Evolutionary conservation across 352 stramenopile species (phyloP), one percentile per base, ranked within the genome.

Genomic region (Pilasporangium apinafurcum): DNA sequence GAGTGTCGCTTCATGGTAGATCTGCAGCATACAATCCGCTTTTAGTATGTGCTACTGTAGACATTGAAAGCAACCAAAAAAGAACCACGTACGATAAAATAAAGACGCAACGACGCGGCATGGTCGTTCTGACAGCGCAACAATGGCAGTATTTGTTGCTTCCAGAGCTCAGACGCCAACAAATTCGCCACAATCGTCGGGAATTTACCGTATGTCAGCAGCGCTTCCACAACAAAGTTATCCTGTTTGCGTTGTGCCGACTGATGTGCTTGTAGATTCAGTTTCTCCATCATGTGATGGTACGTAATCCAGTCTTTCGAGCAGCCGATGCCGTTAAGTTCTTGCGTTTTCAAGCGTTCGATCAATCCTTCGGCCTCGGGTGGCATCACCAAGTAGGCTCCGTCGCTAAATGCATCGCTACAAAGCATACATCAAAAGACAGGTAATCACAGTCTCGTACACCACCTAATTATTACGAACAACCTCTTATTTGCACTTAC

Each of bases 201-300:
- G 22, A 98, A 67, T 56, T 97, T 97, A 42, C 91, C 63, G 53
- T 95, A 96, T 26, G 93, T 97, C 40, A 97, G 54, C 34, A 98
- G 44, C 25, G 60, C 73, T 53, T 98, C 92, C 37, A 98, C 61
- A 27, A 98, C 85, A 55, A 96, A 98, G 59, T 97, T 95, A 58
- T 97, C 92, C 33, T 87, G 68, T 31, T 91, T 89, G 37, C 57
- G 66, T 62, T 94, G 86, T 0, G 88, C 87, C 10, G 83, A 96
- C 51, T 96, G 89, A 45, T 96, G 86, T 22, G 88, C 83, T 53
- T 98, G 91, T 8, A 97, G 39, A 44, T 98, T 98, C 35, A 98
- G 59, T 54, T 96, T 97, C 54, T 97, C 84, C 39, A 97, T 67
- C 8, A 48, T 48, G 36, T 90, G 59, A 54, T 98, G 88, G 49